phyloP scores from a whole-genome alignment of 2,329 filamentous ascomycete genomes.

The Aspergillus novoparasiticus region DNA sequence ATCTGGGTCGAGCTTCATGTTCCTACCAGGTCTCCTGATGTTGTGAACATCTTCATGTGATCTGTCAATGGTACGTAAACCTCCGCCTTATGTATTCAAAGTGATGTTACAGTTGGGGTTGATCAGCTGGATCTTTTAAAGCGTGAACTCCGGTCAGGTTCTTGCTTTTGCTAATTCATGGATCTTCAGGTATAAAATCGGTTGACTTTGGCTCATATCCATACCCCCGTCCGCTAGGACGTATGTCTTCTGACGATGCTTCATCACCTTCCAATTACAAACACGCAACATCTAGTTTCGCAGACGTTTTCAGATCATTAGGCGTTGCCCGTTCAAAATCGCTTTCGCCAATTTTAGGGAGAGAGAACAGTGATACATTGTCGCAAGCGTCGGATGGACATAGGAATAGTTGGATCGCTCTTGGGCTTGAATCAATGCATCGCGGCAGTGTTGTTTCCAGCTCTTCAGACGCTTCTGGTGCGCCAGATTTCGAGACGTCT shows the following conservation, averaged over 20 bases:
- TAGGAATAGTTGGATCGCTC: slow-evolving; percentile 33
- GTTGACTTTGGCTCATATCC: slow-evolving; percentile 16
- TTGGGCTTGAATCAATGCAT: slow-evolving; percentile 46
- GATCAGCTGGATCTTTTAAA: slow-evolving; percentile 1
- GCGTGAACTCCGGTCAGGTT: background rate
- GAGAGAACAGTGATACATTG: slow-evolving; percentile 34
- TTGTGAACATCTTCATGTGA: slow-evolving; percentile 13
- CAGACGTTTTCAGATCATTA: slow-evolving; percentile 48
- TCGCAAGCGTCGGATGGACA: slow-evolving; percentile 37
- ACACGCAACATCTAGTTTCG: slow-evolving; percentile 41
- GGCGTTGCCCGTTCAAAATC: slow-evolving; percentile 42
- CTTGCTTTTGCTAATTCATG: slow-evolving; percentile 1
- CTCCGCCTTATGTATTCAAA: background rate
- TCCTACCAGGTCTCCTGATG: slow-evolving; percentile 13
- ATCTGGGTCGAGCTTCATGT: slow-evolving; percentile 16
- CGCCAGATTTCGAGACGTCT: slow-evolving; percentile 42
- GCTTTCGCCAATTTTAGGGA: slow-evolving; percentile 37
- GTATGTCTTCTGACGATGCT: slow-evolving; percentile 49
- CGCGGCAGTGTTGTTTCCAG: slow-evolving; percentile 42
- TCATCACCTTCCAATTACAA: slow-evolving; percentile 38
- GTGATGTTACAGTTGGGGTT: background rate
- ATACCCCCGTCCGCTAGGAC: slow-evolving; percentile 27
- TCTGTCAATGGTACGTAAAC: slow-evolving; percentile 19
- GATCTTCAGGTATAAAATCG: slow-evolving; percentile 22
- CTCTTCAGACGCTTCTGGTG: slow-evolving; percentile 41